Conservation (phyloP, 2,329 filamentous ascomycete species). For the Aureobasidium zeae region DNA sequence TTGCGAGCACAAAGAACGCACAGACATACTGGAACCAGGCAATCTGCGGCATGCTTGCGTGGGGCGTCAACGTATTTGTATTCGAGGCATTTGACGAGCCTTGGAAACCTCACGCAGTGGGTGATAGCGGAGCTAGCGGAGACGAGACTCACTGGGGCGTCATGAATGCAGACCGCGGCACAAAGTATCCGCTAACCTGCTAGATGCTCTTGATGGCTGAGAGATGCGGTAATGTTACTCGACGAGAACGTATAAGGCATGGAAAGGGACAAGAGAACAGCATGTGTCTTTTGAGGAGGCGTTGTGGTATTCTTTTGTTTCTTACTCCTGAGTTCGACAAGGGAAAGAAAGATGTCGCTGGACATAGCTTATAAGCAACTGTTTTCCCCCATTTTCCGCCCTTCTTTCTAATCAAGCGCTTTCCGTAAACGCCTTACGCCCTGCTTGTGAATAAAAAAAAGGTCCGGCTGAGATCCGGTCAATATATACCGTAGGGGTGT, state of each 20-base stretch:
- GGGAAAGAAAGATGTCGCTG: neutral
- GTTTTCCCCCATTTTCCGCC: neutral
- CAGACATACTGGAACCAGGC: conserved; percentile 51
- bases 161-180: conserved; percentile 49
- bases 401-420: too few relatives aligned
- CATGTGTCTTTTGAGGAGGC: neutral
- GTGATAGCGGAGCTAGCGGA: conserved; percentile 51
- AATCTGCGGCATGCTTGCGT: conserved; percentile 55
- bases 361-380: conserved; percentile 13
- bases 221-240: neutral
- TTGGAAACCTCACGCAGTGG: conserved; percentile 57
- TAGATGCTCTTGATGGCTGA: conserved; percentile 18
- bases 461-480: too few relatives aligned
- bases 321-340: conserved; percentile 10
- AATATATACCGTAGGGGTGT: neutral
- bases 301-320: neutral
- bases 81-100: conserved; percentile 66
- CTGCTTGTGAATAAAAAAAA: neutral
- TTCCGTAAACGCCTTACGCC: conserved; percentile 9
- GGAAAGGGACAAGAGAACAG: neutral
- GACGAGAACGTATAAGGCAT: neutral
- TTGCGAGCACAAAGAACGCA: conserved; percentile 51
- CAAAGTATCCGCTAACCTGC: conserved; percentile 48
- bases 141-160: conserved; percentile 64
- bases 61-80: conserved; percentile 61